Evolutionary conservation across 208 protist species (phyloP), one percentile per base, ranked within the genome.

Genomic region (Leptomonas pyrrhocoris): DNA sequence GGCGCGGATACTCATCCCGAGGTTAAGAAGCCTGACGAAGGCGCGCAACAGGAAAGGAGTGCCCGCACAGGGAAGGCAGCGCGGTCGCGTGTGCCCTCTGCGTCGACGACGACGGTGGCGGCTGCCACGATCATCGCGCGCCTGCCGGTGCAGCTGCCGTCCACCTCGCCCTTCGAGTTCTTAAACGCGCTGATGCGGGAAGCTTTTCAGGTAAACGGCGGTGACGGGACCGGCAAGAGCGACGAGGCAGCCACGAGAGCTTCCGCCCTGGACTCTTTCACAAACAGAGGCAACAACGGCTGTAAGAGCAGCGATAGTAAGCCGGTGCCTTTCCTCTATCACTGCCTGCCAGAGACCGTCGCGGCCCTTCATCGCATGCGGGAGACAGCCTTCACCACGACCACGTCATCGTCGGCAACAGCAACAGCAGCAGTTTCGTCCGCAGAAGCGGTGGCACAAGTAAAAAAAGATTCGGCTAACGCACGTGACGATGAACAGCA

Each of bases 311-410:
- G n/a, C 40, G 49, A 12, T n/a, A 28, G n/a, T 7, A 70, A 58
- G n/a, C 2, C 2, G 21, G 27, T 27, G 1, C 28, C 30, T 12
- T 72, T 81, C 36, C 28, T 66, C 18, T 74, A 27, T 43, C 57
- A 62, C 49, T 81, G 68, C 55, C 61, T 81, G 15, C 71, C 77
- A 28, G 71, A 73, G 61, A 81, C 77, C 2, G 30, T 69, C 38
- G 25, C 45, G 15, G 31, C 64, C n/a, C 71, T 81, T 11, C 70
- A 69, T 19, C 77, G 77, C 59, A 72, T 81, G 71, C 62, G 63
- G 13, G 56, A 58, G 8, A 2, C 21, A 25, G 19, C 31, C 25
- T 27, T 38, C 28, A 38, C 51, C 15, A 6, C 6, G 25, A 5
- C 51, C 21, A 5, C 51, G 23, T 27, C 23, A 30, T 13, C 49